Percentiles rank a stretch among this genome's conserved stretches.
Conservation (phyloP, 371 early-diverging fungal species). For the Rhizopus delemar region DNA sequence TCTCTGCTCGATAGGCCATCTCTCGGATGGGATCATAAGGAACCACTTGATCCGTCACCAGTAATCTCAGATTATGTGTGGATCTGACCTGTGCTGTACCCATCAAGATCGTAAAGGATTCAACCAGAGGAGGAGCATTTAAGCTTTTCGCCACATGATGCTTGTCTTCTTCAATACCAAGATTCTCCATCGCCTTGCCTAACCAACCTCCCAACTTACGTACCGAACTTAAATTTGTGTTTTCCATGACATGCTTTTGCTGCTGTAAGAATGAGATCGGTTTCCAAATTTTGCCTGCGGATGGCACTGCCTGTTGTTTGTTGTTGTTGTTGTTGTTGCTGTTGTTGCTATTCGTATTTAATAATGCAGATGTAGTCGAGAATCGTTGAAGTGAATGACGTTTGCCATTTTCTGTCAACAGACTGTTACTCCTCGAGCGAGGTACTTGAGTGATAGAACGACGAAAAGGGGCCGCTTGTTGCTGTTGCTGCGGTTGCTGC, state of each 20-base stretch:
- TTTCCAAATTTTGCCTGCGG: constrained; percentile 56
- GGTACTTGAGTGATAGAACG: constrained; percentile 33
- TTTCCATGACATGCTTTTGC: constrained; percentile 62
- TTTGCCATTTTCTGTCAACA: constrained; percentile 18
- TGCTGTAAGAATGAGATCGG: constrained; percentile 69
- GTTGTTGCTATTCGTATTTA: constrained; percentile 5
- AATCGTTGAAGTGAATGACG: constrained; percentile 33
- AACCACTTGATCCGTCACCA: constrained; percentile 52
- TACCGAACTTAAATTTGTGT: constrained; percentile 58
- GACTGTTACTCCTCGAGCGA: constrained; percentile 21
- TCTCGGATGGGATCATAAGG: constrained; percentile 57
- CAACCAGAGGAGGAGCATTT: constrained; percentile 55
- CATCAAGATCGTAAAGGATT: constrained; percentile 72
- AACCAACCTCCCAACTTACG: constrained; percentile 70
- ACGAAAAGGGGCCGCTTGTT: constrained; percentile 15
- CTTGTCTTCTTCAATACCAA: constrained; percentile 57
- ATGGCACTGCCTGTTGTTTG: no score
- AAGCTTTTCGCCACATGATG: not conserved
- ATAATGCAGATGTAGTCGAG: constrained; percentile 13
- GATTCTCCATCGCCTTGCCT: constrained; percentile 74
- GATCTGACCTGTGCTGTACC: constrained; percentile 75
- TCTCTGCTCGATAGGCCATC: constrained; percentile 71
- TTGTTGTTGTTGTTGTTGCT: no score
- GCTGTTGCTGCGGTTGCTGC: no score
- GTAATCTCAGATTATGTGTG: constrained; percentile 68